Conservation (phyloP, 805 yeast species). For the Sugiyamaella chiloensis region DNA sequence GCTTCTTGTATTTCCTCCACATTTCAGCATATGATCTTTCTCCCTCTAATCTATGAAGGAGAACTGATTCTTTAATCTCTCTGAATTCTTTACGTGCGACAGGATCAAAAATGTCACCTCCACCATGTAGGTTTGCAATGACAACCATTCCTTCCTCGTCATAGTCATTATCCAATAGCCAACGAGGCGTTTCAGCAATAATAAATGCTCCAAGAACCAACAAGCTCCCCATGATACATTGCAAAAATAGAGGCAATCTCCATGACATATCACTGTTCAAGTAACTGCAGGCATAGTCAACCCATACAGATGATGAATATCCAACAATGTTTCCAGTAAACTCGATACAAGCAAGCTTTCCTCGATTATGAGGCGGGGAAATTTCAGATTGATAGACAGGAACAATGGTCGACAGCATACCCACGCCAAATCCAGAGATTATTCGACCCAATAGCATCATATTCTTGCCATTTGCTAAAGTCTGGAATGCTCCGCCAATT, state of each 20-base stretch:
- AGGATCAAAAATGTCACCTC: constrained; percentile 69
- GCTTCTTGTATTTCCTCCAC: constrained; percentile 68
- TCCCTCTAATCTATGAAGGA: constrained; percentile 76
- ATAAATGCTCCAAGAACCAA: constrained; percentile 71
- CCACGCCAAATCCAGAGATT: constrained; percentile 82
- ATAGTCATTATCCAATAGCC: constrained; percentile 77
- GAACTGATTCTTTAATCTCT: constrained; percentile 75
- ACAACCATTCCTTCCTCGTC: constrained; percentile 83
- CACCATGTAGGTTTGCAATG: constrained; percentile 76
- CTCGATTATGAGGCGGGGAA: constrained; percentile 82
- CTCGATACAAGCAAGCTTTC: constrained; percentile 80
- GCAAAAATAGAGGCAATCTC: constrained; percentile 76
- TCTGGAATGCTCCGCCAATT: constrained; percentile 81
- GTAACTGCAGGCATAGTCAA: constrained; percentile 71
- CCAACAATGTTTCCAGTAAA: constrained; percentile 85
- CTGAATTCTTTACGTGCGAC: constrained; percentile 70
- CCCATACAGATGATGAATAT: constrained; percentile 81
- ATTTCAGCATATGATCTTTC: constrained; percentile 70
- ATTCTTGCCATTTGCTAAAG: constrained; percentile 79
- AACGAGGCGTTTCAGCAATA: constrained; percentile 85
- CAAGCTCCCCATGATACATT: constrained; percentile 67
- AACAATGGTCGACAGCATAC: constrained; percentile 75
- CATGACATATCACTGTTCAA: constrained; percentile 61
- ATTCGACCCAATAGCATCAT: constrained; percentile 63
- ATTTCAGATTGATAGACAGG: constrained; percentile 89